Evolutionary conservation across 2,329 filamentous ascomycete species (phyloP).

Genomic region (Fusarium sacchari): DNA sequence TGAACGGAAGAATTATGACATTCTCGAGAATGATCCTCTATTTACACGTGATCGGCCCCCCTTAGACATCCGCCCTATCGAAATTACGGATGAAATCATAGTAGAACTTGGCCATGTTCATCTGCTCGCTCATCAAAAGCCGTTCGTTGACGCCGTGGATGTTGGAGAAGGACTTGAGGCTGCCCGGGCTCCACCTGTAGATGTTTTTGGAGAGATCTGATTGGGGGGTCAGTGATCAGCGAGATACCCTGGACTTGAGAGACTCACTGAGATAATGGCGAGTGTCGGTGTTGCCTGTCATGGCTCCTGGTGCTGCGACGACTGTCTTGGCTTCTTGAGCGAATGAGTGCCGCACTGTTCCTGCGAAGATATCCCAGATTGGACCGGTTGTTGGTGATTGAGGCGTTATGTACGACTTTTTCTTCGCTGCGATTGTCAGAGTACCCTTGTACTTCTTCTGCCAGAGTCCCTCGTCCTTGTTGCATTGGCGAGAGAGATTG

Average conservation of each 20-base stretch:
- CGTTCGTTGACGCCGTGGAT: constrained; percentile 13
- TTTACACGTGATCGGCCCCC: background rate
- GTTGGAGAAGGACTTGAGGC: constrained; percentile 4
- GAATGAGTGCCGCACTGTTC: constrained; percentile 6
- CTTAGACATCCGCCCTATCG: background rate
- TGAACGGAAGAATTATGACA: constrained; percentile 6
- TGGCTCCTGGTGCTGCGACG: constrained; percentile 6
- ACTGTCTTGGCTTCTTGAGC: background rate
- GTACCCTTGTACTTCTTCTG: background rate
- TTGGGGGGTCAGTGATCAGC: background rate
- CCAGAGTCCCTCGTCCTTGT: background rate
- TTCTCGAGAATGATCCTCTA: background rate
- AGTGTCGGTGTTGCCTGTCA: constrained; percentile 26
- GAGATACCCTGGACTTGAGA: background rate
- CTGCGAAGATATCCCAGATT: constrained; percentile 13
- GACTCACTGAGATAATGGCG: constrained; percentile 19
- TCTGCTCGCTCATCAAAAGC: constrained; percentile 15
- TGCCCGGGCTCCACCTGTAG: constrained; percentile 1
- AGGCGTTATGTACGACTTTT: background rate
- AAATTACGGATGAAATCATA: constrained; percentile 19
- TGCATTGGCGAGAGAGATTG: background rate
- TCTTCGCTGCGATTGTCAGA: background rate
- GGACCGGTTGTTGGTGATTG: background rate
- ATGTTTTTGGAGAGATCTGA: constrained; percentile 8
- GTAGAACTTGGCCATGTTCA: constrained; percentile 15